Evolutionary conservation across 2,329 filamentous ascomycete species (phyloP).

Genomic region (Penicillium sp.): DNA sequence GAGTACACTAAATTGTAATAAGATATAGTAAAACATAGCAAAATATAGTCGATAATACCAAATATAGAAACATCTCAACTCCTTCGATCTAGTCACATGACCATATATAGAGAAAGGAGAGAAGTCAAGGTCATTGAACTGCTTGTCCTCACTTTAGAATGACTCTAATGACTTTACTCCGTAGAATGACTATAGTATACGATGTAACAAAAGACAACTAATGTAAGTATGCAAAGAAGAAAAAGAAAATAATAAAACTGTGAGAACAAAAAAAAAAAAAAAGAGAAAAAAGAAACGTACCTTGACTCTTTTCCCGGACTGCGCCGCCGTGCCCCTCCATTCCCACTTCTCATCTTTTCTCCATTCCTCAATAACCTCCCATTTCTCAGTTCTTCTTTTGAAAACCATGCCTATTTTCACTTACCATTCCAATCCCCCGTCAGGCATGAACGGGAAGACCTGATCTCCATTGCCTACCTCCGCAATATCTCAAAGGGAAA

Average conservation of each 20-base stretch:
- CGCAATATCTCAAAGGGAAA: conserved; percentile 16
- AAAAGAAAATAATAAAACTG: not conserved
- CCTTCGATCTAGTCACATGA: conserved; percentile 9
- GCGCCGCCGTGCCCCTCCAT: conserved; percentile 32
- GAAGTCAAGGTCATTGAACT: not conserved
- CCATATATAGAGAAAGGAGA: conserved; percentile 4
- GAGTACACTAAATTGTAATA: not conserved
- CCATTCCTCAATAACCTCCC: conserved; percentile 21
- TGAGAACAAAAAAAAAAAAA: not conserved
- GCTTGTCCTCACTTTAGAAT: not conserved
- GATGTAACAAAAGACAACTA: not conserved
- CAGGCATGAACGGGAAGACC: conserved; percentile 47
- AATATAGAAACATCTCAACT: not conserved
- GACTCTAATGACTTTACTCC: not conserved
- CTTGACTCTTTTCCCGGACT: conserved; percentile 21
- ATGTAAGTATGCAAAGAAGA: not conserved
- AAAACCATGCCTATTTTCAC: conserved; percentile 39
- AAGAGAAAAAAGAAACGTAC: not conserved
- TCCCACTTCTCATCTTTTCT: conserved; percentile 13
- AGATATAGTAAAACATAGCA: not conserved
- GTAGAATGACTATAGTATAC: not conserved
- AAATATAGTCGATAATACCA: not conserved
- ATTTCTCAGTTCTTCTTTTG: conserved; percentile 24
- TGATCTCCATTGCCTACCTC: conserved; percentile 24
- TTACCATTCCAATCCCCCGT: conserved; percentile 39